A percentile compares a stretch with the other conserved stretches of the same genome.
Evolutionary conservation across 495 filamentous ascomycete genomes (phyloP).

Genomic region (Pseudoneurospora amorphoporcata): DNA sequence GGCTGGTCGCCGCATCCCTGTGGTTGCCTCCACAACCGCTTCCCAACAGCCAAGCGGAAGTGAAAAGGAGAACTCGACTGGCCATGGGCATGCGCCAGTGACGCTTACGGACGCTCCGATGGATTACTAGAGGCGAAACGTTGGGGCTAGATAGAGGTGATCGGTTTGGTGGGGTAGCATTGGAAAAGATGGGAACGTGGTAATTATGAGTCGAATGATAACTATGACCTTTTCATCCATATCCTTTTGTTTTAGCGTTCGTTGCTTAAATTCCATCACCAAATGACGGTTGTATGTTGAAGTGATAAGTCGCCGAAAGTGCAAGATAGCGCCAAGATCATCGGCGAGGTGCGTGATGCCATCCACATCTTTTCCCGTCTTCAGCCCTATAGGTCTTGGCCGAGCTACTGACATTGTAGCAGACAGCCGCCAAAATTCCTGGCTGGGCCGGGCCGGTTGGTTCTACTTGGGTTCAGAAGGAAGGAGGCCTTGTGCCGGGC

Average conservation of each 20-base stretch:
- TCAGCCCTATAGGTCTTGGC: neutral
- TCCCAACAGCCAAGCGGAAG: conserved; percentile 1
- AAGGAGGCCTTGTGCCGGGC: neutral
- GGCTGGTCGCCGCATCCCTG: conserved; percentile 28
- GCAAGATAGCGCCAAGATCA: neutral
- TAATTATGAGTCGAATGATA: neutral
- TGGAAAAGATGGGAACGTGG: neutral
- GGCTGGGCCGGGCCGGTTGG: too few species aligned
- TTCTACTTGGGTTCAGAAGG: neutral
- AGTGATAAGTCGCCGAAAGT: neutral
- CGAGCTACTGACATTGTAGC: neutral
- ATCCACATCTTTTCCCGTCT: neutral
- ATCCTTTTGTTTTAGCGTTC: neutral
- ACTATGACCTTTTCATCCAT: neutral
- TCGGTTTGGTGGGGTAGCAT: neutral
- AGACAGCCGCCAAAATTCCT: too few species aligned
- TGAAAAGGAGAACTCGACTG: neutral
- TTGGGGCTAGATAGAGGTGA: neutral
- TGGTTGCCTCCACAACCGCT: conserved; percentile 8
- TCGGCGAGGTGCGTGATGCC: neutral
- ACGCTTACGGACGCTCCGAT: conserved; percentile 26
- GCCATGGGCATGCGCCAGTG: conserved; percentile 11
- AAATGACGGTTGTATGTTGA: neutral
- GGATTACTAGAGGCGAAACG: conserved; percentile 22
- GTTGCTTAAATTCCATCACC: neutral